Conservation (phyloP, 768 basidiomycete species). For the Trichaptum fuscoviolaceum region DNA sequence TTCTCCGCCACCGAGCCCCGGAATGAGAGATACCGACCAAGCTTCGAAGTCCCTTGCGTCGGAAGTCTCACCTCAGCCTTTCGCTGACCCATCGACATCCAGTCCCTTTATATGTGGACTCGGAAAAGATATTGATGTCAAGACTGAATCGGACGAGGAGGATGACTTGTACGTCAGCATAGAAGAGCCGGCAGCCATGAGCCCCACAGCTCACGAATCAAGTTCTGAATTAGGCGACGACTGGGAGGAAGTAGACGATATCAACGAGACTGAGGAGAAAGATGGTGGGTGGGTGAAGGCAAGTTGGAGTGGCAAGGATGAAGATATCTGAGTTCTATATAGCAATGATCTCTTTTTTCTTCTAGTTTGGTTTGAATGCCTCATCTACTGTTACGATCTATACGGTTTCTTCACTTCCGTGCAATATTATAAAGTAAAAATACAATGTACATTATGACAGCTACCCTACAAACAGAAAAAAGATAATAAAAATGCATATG, state of each 20-base stretch:
- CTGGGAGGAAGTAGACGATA: background rate
- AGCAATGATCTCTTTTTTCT: background rate
- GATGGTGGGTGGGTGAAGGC: background rate
- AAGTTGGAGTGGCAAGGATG: background rate
- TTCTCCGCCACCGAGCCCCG: background rate
- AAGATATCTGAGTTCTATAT: background rate
- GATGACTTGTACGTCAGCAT: background rate
- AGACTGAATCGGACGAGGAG: background rate
- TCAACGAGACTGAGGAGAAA: background rate
- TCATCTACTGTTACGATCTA: background rate
- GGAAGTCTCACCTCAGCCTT: background rate
- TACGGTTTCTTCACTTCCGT: background rate
- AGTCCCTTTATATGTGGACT: background rate
- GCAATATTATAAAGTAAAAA: background rate
- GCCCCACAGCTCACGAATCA: background rate
- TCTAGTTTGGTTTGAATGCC: background rate
- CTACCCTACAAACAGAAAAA: background rate
- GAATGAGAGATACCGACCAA: background rate
- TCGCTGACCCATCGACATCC: background rate
- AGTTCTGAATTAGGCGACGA: background rate
- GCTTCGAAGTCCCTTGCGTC: background rate
- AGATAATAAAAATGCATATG: background rate
- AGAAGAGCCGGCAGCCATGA: background rate
- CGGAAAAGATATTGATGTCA: background rate
- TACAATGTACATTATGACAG: conserved; percentile 2